Conservation (phyloP, 768 basidiomycete species). For the Erythrobasidium yunnanense region DNA sequence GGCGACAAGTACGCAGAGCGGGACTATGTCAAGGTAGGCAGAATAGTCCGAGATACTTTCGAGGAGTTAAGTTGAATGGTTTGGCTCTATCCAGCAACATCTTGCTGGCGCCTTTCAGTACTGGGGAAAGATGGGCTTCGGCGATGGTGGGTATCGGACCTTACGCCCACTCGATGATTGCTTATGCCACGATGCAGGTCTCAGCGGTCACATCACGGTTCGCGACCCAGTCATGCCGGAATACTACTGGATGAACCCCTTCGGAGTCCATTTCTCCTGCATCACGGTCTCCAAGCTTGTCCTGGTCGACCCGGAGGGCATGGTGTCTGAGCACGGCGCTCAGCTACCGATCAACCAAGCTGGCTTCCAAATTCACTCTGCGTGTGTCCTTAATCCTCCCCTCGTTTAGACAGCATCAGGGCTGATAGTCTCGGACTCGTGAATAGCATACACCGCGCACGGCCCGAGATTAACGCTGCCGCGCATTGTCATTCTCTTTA, state of each 20-base stretch:
- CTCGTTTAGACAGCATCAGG: not conserved
- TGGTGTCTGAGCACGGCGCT: slow-evolving; percentile 26
- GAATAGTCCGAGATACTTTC: not conserved
- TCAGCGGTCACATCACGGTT: slow-evolving; percentile 15
- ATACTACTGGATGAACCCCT: slow-evolving; percentile 36
- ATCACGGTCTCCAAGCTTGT: slow-evolving; percentile 32
- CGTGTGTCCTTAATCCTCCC: not conserved
- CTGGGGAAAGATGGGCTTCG: slow-evolving; percentile 34
- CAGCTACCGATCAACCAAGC: slow-evolving; percentile 35
- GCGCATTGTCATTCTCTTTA: slow-evolving; percentile 35
- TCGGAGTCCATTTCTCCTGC: slow-evolving; percentile 30
- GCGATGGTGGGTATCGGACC: slow-evolving; percentile 30
- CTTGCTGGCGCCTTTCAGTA: slow-evolving; percentile 33
- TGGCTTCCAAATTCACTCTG: slow-evolving; percentile 33
- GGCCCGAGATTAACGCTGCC: slow-evolving; percentile 32
- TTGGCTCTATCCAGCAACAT: slow-evolving; percentile 24
- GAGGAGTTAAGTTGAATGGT: too few species aligned
- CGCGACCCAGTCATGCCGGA: slow-evolving; percentile 27
- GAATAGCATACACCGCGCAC: slow-evolving; percentile 31
- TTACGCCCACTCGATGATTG: not conserved
- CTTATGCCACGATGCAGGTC: not conserved
- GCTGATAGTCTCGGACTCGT: not conserved
- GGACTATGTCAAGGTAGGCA: slow-evolving; percentile 33
- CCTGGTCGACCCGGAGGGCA: slow-evolving; percentile 32
- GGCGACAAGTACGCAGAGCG: slow-evolving; percentile 29